A percentile compares a stretch with the other conserved stretches of the same genome.
These are phyloP conservation scores for Nicotiana tomentosiformis DNA, from an alignment of 257 asterid genomes.

Conservation along the genomic window DNA sequence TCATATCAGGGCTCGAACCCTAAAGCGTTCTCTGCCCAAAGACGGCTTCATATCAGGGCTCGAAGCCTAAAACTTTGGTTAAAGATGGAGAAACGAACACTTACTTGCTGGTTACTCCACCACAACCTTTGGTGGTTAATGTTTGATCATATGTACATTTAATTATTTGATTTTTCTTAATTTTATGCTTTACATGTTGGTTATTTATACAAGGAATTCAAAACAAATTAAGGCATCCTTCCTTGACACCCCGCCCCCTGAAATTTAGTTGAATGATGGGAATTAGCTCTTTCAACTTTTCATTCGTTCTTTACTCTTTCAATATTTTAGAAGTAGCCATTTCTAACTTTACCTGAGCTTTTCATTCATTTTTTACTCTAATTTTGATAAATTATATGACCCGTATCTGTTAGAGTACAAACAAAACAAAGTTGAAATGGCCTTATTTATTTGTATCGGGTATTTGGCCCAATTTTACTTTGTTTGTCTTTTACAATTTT, in stretches of 20 bases:
- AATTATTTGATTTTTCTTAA: not conserved
- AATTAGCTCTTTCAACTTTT: not conserved
- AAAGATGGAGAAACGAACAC: no score
- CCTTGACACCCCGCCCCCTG: not conserved
- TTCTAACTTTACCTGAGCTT: not conserved
- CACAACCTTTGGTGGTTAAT: no score
- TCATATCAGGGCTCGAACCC: no score
- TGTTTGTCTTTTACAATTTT: no score
- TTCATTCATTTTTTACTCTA: not conserved
- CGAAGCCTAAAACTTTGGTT: no score
- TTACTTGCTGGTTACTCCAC: no score
- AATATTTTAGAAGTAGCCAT: not conserved
- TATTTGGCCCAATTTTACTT: no score
- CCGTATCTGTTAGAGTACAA: not conserved
- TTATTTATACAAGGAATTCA: not conserved
- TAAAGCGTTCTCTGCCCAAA: no score
- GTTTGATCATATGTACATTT: no score
- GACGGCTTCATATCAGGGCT: no score
- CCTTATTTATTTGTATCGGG: no score
- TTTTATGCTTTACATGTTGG: not conserved
- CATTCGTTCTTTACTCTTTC: not conserved
- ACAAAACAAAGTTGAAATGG: no score
- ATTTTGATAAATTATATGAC: not conserved
- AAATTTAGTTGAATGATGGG: not conserved
- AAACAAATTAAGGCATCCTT: not conserved